phyloP scores from a whole-genome alignment of 169 alveolate genomes.

The Plasmodium cynomolgi region DNA sequence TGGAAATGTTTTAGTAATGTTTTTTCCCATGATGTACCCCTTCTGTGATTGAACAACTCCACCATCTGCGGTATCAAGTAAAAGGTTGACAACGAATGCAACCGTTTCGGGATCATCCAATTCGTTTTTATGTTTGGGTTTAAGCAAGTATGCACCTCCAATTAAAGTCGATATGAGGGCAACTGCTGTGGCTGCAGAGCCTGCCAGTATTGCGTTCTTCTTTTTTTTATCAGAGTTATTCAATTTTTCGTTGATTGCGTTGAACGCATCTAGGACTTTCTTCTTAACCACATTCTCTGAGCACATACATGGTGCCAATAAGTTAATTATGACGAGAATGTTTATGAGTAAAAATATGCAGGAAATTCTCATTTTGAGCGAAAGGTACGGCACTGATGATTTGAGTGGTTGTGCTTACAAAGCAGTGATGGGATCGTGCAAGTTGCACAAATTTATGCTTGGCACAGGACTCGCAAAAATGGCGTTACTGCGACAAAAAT shows the following conservation, averaged over 20 bases:
- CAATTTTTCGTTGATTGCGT: slow-evolving; percentile 1
- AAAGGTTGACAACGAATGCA: background rate
- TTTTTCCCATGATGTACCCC: background rate
- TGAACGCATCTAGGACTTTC: background rate
- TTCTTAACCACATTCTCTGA: background rate
- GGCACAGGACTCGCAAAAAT: background rate
- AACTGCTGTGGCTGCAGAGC: background rate
- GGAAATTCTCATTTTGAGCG: slow-evolving; percentile 19
- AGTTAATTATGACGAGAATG: background rate
- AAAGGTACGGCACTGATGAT: background rate
- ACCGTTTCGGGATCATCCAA: slow-evolving; percentile 2
- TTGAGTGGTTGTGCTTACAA: background rate
- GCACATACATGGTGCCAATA: slow-evolving; percentile 3
- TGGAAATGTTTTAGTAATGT: slow-evolving; percentile 2
- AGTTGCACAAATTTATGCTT: background rate
- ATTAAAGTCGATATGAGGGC: slow-evolving; percentile 15
- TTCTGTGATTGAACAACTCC: background rate
- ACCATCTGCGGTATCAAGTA: slow-evolving; percentile 7
- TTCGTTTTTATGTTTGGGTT: background rate
- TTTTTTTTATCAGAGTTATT: slow-evolving; percentile 16
- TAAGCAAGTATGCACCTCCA: slow-evolving; percentile 12
- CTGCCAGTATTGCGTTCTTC: slow-evolving; percentile 5
- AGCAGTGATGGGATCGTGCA: background rate
- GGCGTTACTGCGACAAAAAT: no score
- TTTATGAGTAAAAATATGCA: background rate